Percentiles rank a stretch among this genome's conserved stretches.
Conservation (phyloP, 2,329 filamentous ascomycete species). For the Ceratocystis diversiconidia region DNA sequence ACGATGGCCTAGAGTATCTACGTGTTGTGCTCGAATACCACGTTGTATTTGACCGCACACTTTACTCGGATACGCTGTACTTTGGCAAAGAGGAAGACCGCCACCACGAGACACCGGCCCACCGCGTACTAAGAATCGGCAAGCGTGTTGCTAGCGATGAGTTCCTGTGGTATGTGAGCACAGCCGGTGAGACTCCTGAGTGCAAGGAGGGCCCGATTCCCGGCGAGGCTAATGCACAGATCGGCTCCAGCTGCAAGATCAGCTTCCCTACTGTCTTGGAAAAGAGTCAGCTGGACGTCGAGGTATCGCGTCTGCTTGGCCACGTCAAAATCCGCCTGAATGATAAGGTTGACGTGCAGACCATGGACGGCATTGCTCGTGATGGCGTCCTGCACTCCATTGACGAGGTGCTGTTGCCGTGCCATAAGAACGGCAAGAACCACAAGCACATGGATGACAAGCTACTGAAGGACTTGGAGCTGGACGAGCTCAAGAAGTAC, state of each 20-base stretch:
- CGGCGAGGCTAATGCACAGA: not conserved
- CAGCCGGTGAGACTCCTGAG: not conserved
- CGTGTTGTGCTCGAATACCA: conserved; percentile 68
- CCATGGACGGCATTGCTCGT: conserved; percentile 56
- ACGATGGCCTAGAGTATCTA: conserved; percentile 59
- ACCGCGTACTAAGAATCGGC: not conserved
- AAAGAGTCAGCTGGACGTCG: conserved; percentile 52
- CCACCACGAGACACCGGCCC: not conserved
- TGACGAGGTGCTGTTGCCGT: conserved; percentile 59
- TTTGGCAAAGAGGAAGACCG: conserved; percentile 19
- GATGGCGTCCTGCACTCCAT: conserved; percentile 78
- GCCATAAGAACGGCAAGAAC: conserved; percentile 34
- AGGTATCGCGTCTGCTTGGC: conserved; percentile 53
- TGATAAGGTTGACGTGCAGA: conserved; percentile 46
- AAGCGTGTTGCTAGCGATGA: conserved; percentile 20
- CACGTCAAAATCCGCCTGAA: conserved; percentile 64
- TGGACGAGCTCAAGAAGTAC: conserved; percentile 21
- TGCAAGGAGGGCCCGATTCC: conserved; percentile 15
- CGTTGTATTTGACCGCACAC: conserved; percentile 54
- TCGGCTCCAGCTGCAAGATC: conserved; percentile 14
- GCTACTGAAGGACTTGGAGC: conserved; percentile 15
- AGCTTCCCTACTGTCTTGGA: conserved; percentile 44
- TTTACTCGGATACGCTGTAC: conserved; percentile 78
- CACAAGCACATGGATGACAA: conserved; percentile 5
- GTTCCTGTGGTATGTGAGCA: conserved; percentile 13